Conservation (phyloP, 2,329 filamentous ascomycete genomes). For the Penicillium sp. region DNA sequence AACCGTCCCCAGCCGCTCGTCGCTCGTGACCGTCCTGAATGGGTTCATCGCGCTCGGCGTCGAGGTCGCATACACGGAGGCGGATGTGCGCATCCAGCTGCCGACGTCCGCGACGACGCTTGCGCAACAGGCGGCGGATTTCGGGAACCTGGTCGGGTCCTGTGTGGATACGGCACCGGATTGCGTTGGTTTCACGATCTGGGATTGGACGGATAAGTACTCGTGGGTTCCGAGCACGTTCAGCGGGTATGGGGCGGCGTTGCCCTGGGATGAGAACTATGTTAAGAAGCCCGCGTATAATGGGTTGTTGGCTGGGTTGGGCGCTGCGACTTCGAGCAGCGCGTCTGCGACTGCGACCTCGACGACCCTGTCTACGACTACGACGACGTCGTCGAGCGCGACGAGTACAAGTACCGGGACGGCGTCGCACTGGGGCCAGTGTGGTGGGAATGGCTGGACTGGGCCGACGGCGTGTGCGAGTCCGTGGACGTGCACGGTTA, state of each 20-base stretch:
- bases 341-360: slow-evolving; percentile 15
- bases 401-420: slow-evolving; percentile 23
- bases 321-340: slow-evolving; percentile 16
- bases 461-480: slow-evolving; percentile 33
- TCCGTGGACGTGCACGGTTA: slow-evolving; percentile 31
- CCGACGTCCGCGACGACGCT: slow-evolving; percentile 33
- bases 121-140: slow-evolving; percentile 39
- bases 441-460: slow-evolving; percentile 35
- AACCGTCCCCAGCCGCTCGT: slow-evolving; percentile 45
- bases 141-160: slow-evolving; percentile 35
- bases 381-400: slow-evolving; percentile 12
- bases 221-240: slow-evolving; percentile 53
- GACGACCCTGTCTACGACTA: slow-evolving; percentile 16
- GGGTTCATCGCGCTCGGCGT: slow-evolving; percentile 48
- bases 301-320: slow-evolving; percentile 36
- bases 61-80: slow-evolving; percentile 46
- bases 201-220: slow-evolving; percentile 53
- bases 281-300: slow-evolving; percentile 55
- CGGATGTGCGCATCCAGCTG: slow-evolving; percentile 55
- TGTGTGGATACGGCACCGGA: slow-evolving; percentile 33
- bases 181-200: slow-evolving; percentile 45
- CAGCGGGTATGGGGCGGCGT: slow-evolving; percentile 47
- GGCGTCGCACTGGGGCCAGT: slow-evolving; percentile 31
- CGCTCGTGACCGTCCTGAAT: slow-evolving; percentile 45
- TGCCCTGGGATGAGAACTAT: slow-evolving; percentile 53